Conservation (phyloP, 2,329 filamentous ascomycete genomes). For the Nakataea oryzae region DNA sequence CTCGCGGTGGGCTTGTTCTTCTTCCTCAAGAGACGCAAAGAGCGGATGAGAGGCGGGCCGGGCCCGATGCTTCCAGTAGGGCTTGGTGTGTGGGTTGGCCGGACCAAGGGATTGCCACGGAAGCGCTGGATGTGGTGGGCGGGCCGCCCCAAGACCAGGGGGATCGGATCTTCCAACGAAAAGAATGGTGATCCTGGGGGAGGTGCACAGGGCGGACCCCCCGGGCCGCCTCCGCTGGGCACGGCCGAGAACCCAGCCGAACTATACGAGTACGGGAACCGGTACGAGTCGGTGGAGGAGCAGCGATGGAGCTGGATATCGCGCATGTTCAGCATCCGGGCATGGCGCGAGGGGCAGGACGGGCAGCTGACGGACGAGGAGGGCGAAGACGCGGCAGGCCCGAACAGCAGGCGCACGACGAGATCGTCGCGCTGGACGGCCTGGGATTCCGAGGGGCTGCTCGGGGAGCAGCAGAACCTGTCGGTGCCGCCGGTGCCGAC, state of each 20-base stretch:
- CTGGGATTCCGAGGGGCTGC: slow-evolving; percentile 3
- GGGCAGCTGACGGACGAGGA: neutral
- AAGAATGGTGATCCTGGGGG: neutral
- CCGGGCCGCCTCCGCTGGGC: neutral
- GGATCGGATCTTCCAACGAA: neutral
- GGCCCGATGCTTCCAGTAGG: neutral
- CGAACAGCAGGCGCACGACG: slow-evolving; percentile 5
- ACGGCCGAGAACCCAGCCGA: neutral
- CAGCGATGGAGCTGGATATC: slow-evolving; percentile 12
- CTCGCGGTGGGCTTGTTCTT: neutral
- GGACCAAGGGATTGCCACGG: neutral
- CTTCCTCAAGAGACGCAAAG: neutral
- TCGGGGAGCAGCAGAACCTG: slow-evolving; percentile 2
- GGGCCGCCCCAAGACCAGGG: neutral
- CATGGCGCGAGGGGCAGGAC: neutral
- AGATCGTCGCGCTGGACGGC: slow-evolving; percentile 10
- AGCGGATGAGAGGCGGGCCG: neutral
- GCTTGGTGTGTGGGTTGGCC: slow-evolving; percentile 1
- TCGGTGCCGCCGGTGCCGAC: neutral
- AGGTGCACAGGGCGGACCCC: neutral
- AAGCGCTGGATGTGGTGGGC: neutral
- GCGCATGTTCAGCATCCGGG: slow-evolving; percentile 6
- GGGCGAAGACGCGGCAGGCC: neutral
- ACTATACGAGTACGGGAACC: slow-evolving; percentile 33
- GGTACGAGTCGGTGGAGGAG: slow-evolving; percentile 32